These are phyloP conservation scores for Astrothelium subdiscretum DNA, from an alignment of 495 filamentous ascomycete species.

Conservation along the genomic window DNA sequence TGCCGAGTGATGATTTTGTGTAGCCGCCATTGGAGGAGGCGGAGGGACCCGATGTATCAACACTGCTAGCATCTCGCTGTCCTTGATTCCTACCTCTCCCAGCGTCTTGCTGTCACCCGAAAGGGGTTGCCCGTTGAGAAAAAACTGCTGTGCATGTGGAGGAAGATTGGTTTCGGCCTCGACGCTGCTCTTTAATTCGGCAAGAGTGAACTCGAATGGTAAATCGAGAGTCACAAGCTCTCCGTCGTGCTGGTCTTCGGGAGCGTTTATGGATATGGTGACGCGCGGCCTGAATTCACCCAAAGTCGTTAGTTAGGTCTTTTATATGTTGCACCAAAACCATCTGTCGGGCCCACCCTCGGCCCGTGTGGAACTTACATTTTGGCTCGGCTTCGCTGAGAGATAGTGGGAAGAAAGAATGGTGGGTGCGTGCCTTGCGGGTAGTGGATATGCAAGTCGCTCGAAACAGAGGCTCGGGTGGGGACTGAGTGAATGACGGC, in stretches of 20 bases:
- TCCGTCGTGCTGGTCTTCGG: constrained; percentile 52
- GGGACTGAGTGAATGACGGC: constrained; percentile 1
- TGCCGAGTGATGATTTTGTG: constrained; percentile 12
- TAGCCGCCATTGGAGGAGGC: neutral
- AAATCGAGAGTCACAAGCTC: constrained; percentile 80
- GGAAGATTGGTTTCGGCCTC: constrained; percentile 50
- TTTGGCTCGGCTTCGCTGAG: constrained; percentile 1
- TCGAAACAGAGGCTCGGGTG: constrained; percentile 5
- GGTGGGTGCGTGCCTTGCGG: constrained; percentile 11
- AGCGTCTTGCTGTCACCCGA: constrained; percentile 66
- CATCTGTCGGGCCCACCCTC: neutral
- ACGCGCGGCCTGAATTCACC: constrained; percentile 47
- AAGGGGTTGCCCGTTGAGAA: constrained; percentile 81
- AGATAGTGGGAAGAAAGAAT: neutral
- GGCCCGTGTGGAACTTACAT: constrained; percentile 14
- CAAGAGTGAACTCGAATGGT: constrained; percentile 69
- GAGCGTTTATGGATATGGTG: constrained; percentile 72
- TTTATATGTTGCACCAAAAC: constrained; percentile 1
- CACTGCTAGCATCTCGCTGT: constrained; percentile 87
- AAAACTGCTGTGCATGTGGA: constrained; percentile 54
- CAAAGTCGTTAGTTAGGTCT: constrained; percentile 11
- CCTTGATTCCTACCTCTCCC: constrained; percentile 64
- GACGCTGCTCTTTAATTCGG: constrained; percentile 76
- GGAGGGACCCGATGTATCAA: constrained; percentile 38
- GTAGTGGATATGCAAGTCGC: constrained; percentile 14